phyloP scores from a whole-genome alignment of 805 yeast genomes.

The Grigorovia jiainica region DNA sequence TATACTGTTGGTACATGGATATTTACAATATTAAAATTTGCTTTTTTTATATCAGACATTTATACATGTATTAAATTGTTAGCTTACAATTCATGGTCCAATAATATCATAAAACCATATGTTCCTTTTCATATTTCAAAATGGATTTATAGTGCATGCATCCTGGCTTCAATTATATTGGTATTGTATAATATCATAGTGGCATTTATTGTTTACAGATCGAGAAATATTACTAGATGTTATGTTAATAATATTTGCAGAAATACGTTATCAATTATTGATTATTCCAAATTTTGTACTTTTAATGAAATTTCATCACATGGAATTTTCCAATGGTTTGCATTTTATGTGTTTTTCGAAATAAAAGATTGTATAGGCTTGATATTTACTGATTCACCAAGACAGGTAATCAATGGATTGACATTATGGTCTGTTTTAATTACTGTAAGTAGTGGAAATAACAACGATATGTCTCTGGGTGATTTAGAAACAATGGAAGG shows the following conservation, averaged over 20 bases:
- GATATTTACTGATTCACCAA: slow-evolving; percentile 70
- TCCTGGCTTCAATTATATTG: slow-evolving; percentile 55
- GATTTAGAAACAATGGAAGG: slow-evolving; percentile 22
- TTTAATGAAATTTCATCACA: slow-evolving; percentile 57
- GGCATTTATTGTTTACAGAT: slow-evolving; percentile 48
- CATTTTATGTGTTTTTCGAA: slow-evolving; percentile 55
- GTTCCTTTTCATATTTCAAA: slow-evolving; percentile 41
- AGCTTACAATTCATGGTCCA: slow-evolving; percentile 62
- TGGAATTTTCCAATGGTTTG: slow-evolving; percentile 53
- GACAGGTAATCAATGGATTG: slow-evolving; percentile 74
- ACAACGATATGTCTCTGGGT: slow-evolving; percentile 18
- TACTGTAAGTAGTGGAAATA: slow-evolving; percentile 23
- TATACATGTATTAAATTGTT: slow-evolving; percentile 68
- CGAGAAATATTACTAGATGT: slow-evolving; percentile 57
- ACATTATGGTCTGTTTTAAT: slow-evolving; percentile 47
- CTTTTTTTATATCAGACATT: slow-evolving; percentile 57
- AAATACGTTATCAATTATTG: slow-evolving; percentile 42
- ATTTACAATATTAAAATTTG: slow-evolving; percentile 38
- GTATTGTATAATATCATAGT: slow-evolving; percentile 45
- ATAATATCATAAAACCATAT: slow-evolving; percentile 37
- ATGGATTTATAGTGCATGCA: slow-evolving; percentile 74
- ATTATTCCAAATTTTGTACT: slow-evolving; percentile 62
- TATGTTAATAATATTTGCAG: slow-evolving; percentile 61
- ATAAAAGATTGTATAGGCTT: slow-evolving; percentile 53
- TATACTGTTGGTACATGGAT: slow-evolving; percentile 18